Percentiles rank a stretch among this genome's conserved stretches.
Evolutionary conservation across 2,329 filamentous ascomycete species (phyloP).

Genomic region (Xylariaceae sp.): DNA sequence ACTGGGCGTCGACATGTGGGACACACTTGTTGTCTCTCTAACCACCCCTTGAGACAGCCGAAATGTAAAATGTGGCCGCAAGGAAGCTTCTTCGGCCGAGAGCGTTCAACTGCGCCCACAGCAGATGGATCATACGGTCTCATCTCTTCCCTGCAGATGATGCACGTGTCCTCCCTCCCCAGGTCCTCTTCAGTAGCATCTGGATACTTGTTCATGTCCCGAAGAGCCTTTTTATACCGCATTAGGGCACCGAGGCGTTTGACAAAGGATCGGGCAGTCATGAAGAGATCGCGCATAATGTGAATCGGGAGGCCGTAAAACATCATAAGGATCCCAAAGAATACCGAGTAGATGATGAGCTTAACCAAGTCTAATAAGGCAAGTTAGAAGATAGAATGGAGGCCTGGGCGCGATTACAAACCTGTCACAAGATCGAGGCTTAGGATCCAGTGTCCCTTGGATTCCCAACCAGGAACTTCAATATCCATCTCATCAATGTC

Average conservation of each 20-base stretch:
- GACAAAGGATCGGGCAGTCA: conserved; percentile 87
- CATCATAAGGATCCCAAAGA: conserved; percentile 87
- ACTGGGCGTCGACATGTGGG: conserved; percentile 89
- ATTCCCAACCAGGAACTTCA: conserved; percentile 93
- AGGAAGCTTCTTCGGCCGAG: conserved; percentile 89
- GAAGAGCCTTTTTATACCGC: conserved; percentile 83
- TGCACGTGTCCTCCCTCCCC: conserved; percentile 83
- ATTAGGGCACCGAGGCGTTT: conserved; percentile 86
- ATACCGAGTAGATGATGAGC: conserved; percentile 79
- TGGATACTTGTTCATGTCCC: conserved; percentile 91
- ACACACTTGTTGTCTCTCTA: conserved; percentile 95
- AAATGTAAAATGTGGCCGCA: conserved; percentile 95
- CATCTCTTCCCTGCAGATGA: conserved; percentile 98
- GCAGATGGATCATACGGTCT: conserved; percentile 63
- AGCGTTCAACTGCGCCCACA: conserved; percentile 72
- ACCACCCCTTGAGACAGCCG: conserved; percentile 91
- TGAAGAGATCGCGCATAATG: conserved; percentile 90
- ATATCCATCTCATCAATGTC: conserved; percentile 90
- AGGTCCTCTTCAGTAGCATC: conserved; percentile 89
- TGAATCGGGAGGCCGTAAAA: conserved; percentile 97
- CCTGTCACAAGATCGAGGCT: conserved; percentile 79
- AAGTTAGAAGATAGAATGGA: conserved; percentile 16
- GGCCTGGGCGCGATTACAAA: conserved; percentile 39
- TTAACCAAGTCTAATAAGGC: conserved; percentile 76
- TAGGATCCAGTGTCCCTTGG: conserved; percentile 89